These are phyloP conservation scores for Teratosphaeria epicoccoides DNA, from an alignment of 2,329 filamentous ascomycete species.

Conservation along the genomic window DNA sequence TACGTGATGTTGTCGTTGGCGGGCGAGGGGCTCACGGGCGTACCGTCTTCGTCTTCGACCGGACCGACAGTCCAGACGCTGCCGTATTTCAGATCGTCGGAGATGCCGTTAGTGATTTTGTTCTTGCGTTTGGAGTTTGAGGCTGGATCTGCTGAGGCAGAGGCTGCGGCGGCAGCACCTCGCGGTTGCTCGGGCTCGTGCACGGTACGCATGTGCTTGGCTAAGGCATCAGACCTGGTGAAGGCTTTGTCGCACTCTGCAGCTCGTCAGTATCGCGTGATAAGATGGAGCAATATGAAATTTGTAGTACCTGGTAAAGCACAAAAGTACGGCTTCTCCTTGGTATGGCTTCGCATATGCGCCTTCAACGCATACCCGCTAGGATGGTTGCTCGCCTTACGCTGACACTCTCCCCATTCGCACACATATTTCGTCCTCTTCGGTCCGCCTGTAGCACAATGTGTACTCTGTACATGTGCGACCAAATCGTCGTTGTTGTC, in stretches of 20 bases:
- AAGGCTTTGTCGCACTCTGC: constrained; percentile 95
- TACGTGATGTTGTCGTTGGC: constrained; percentile 49
- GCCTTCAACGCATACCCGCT: constrained; percentile 93
- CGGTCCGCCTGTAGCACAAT: constrained; percentile 60
- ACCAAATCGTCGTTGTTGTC: constrained; percentile 44
- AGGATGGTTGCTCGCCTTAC: constrained; percentile 85
- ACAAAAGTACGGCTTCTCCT: constrained; percentile 98
- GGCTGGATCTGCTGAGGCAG: constrained; percentile 59
- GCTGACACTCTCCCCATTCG: constrained; percentile 82
- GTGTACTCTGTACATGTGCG: constrained; percentile 62
- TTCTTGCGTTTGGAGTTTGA: constrained; percentile 35
- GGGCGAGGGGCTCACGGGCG: constrained; percentile 22
- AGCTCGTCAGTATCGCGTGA: background rate
- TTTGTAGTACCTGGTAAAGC: constrained; percentile 65
- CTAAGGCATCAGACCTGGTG: constrained; percentile 86
- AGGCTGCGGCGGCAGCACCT: constrained; percentile 50
- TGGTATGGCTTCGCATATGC: constrained; percentile 94
- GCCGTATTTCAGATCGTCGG: constrained; percentile 7
- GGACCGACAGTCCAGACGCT: constrained; percentile 16
- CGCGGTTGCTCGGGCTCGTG: constrained; percentile 72
- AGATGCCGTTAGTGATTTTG: constrained; percentile 29
- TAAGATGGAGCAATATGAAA: background rate
- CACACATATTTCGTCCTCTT: constrained; percentile 96
- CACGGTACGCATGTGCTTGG: constrained; percentile 97
- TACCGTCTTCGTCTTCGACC: constrained; percentile 23